These are phyloP conservation scores for Beauveria sp. DNA, from an alignment of 2,329 filamentous ascomycete species.

Conservation along the genomic window DNA sequence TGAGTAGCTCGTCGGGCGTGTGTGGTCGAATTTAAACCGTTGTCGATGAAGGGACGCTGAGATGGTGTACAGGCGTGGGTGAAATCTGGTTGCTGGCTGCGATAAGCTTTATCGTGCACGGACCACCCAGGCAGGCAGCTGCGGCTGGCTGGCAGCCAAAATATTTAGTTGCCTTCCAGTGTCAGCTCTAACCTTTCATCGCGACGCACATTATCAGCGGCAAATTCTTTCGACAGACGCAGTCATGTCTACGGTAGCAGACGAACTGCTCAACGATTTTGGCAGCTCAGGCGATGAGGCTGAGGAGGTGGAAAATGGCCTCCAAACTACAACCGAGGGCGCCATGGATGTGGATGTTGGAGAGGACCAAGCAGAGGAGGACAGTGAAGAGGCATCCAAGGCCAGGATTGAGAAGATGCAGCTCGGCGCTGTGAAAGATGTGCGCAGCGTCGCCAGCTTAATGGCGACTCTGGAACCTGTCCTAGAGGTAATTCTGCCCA, in stretches of 20 bases:
- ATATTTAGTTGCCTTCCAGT: not conserved
- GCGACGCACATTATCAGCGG: slow-evolving; percentile 2
- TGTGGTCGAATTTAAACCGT: not conserved
- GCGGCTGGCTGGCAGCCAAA: slow-evolving; percentile 3
- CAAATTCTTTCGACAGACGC: not conserved
- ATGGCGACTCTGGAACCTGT: slow-evolving; percentile 78
- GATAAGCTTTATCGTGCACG: slow-evolving; percentile 11
- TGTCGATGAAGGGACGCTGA: not conserved
- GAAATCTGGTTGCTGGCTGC: slow-evolving; percentile 8
- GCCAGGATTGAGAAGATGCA: slow-evolving; percentile 78
- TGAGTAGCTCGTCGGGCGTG: slow-evolving; percentile 31
- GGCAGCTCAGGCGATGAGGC: slow-evolving; percentile 63
- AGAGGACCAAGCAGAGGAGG: slow-evolving; percentile 37
- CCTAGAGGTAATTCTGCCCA: slow-evolving; percentile 59
- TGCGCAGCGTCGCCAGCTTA: slow-evolving; percentile 69
- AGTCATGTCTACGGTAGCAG: slow-evolving; percentile 79
- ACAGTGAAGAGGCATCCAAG: slow-evolving; percentile 63
- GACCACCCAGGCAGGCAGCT: slow-evolving; percentile 8
- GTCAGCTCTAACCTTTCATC: not conserved
- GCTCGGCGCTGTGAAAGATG: slow-evolving; percentile 64
- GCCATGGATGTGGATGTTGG: slow-evolving; percentile 51
- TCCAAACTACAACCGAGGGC: slow-evolving; percentile 31
- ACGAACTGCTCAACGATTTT: slow-evolving; percentile 79
- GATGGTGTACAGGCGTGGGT: not conserved
- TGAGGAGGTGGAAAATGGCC: slow-evolving; percentile 50